Evolutionary conservation across 2,329 filamentous ascomycete species (phyloP), one percentile per base, ranked within the genome.

Genomic region (Fonsecaea nubica): DNA sequence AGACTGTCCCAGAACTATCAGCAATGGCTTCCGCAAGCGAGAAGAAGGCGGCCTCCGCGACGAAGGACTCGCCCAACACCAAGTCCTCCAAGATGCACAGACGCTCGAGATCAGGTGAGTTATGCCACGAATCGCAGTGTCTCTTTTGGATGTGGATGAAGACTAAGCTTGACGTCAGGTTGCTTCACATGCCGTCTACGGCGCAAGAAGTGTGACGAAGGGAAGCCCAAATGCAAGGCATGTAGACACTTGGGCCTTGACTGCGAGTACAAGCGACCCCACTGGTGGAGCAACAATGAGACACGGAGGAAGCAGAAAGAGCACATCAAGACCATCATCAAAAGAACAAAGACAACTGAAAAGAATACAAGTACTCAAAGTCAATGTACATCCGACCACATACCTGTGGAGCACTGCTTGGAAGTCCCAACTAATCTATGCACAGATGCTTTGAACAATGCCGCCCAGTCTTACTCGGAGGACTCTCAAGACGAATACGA

Each of bases 201-300:
- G 75, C 79, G 88, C 71, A 90, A 90, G 82, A 90, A 90, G 81
- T 90, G 88, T 75, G 88, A 90, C 72, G 88, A 90, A 76, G 84
- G 83, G 68, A 89, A 88, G 74, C 83, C 86, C n/a, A 78, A 82
- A 58, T 90, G 88, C 77, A 84, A 82, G 73, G 87, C 88, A 66
- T 90, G 88, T 80, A 84, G 81, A 70, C 86, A 89, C 76, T 89
- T 99, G 64, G 91, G 91, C 62, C 85, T 99, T 64, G 85, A 86
- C 75, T 99, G 95, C 83, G 93, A 98, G 83, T 99, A 98, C 83
- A 97, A 96, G 85, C 85, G 93, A 76, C 95, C 95, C 42, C 88
- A 92, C 81, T 99, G 95, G 95, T 99, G 95, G 95, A 91, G 90
- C 81, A 97, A 95, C 84, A 91, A 91, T 76, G 93, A 97, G 70